Conservation (phyloP, 305 asterid genomes). For the Fraxinus greggii region DNA sequence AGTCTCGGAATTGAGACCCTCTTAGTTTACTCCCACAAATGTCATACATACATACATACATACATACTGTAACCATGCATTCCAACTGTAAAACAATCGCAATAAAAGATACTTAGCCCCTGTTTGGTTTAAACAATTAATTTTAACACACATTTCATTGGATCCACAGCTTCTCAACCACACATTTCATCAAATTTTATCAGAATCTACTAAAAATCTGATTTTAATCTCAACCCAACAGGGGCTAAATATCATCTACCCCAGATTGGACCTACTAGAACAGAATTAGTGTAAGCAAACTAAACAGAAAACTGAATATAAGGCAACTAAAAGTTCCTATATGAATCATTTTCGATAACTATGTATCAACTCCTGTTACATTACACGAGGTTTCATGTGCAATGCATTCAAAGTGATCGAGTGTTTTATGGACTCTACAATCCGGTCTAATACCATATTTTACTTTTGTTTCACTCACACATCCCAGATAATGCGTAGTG, state of each 20-base stretch:
- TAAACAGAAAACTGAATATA: slow-evolving; percentile 8
- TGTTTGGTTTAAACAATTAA: neutral
- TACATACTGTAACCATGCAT: neutral
- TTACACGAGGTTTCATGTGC: slow-evolving; percentile 13
- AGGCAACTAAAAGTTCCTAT: slow-evolving; percentile 12
- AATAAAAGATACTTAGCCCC: neutral
- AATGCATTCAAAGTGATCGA: slow-evolving; percentile 9
- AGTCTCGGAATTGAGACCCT: slow-evolving; percentile 8
- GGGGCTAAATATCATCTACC: neutral
- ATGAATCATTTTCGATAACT: slow-evolving; percentile 6
- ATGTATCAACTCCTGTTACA: slow-evolving; percentile 2
- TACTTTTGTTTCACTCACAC: slow-evolving; percentile 7
- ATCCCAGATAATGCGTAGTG: neutral
- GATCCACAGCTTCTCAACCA: neutral
- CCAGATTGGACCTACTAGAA: neutral
- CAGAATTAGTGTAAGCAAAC: neutral
- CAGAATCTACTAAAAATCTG: neutral
- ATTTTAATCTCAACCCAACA: neutral
- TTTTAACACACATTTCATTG: neutral
- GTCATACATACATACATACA: neutral
- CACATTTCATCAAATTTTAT: neutral
- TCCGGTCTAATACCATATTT: neutral
- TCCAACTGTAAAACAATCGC: slow-evolving; percentile 5
- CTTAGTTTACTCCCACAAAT: neutral
- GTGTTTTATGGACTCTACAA: slow-evolving; percentile 2